These are phyloP conservation scores for Jaltomata sinuosa DNA, from an alignment of 257 asterid genomes.

Conservation along the genomic window DNA sequence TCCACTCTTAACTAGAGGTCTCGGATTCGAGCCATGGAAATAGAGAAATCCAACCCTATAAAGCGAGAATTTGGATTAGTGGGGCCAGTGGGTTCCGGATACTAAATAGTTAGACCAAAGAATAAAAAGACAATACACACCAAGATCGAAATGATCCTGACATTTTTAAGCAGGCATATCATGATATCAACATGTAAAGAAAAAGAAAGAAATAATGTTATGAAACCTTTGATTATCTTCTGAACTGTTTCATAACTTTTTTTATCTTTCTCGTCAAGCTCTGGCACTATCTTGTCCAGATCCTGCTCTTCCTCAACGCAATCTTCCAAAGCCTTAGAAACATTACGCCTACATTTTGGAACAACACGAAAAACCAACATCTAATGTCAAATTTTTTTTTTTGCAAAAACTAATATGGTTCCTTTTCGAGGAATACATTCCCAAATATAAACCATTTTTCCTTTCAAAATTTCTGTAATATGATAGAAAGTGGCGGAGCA, in stretches of 20 bases:
- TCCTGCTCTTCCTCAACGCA: slow-evolving; percentile 18
- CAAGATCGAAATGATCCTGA: neutral
- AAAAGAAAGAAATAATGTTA: neutral
- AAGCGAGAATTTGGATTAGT: neutral
- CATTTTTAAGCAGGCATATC: neutral
- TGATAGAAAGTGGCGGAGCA: too few species aligned
- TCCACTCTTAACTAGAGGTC: neutral
- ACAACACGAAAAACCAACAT: neutral
- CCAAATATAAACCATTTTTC: too few species aligned
- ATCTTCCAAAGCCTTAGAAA: slow-evolving; percentile 15
- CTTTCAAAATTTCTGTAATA: too few species aligned
- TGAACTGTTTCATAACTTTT: slow-evolving; percentile 34
- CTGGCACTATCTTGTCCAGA: slow-evolving; percentile 3
- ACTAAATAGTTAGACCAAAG: neutral
- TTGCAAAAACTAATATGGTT: neutral
- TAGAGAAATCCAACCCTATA: too few species aligned
- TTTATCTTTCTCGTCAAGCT: slow-evolving; percentile 40
- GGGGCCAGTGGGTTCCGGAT: neutral
- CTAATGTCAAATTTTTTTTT: neutral
- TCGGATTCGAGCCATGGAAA: neutral
- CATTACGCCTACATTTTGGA: slow-evolving; percentile 5
- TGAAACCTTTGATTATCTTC: slow-evolving; percentile 44
- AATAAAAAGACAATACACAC: neutral
- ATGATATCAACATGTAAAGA: neutral
- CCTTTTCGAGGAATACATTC: neutral